Evolutionary conservation across 2,329 filamentous ascomycete species (phyloP).

Genomic region (Beauveria caledonica): DNA sequence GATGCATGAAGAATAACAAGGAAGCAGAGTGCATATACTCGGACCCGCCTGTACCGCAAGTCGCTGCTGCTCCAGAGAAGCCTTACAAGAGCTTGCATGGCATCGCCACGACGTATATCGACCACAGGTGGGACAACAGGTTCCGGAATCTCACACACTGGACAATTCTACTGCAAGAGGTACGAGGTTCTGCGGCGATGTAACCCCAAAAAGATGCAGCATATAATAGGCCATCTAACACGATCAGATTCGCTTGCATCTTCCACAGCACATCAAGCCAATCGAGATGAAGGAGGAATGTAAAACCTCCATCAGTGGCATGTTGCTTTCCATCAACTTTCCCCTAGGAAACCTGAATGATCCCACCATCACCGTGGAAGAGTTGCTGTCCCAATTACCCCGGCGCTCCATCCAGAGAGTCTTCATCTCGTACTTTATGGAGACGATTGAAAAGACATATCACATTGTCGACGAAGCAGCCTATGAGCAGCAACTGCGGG

Average conservation of each 20-base stretch:
- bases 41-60: neutral
- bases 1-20: constrained; percentile 8
- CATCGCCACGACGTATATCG: constrained; percentile 9
- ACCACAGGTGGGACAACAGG: constrained; percentile 4
- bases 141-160: constrained; percentile 8
- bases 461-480: neutral
- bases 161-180: neutral
- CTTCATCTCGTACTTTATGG: constrained; percentile 6
- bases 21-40: constrained; percentile 8
- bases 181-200: neutral
- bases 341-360: constrained; percentile 4
- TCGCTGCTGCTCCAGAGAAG: neutral
- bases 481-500: neutral
- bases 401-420: neutral
- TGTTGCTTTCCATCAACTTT: constrained; percentile 12
- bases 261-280: neutral
- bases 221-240: neutral
- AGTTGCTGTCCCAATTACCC: neutral
- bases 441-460: constrained; percentile 8
- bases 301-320: neutral
- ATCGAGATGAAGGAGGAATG: neutral
- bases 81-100: neutral
- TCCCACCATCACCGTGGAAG: neutral
- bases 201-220: too few relatives aligned
- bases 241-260: neutral